phyloP scores from a whole-genome alignment of 1,284 basidiomycete species.

The Moesziomyces globuligerus region DNA sequence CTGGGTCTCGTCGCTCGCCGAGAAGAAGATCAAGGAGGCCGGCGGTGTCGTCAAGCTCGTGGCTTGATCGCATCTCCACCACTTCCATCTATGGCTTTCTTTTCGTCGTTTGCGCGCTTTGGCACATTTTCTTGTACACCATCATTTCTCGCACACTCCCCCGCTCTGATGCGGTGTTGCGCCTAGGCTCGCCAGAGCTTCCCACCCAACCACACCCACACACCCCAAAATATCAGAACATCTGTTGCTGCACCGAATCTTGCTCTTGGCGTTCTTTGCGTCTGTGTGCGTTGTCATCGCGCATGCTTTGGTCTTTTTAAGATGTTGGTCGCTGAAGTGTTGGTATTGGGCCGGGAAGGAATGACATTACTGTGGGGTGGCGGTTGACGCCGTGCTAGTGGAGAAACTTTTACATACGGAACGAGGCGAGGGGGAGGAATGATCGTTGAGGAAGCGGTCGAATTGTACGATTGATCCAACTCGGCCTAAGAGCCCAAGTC shows the following conservation, averaged over 20 bases:
- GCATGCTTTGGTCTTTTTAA: too few species aligned
- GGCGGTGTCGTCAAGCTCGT: slow-evolving; percentile 67
- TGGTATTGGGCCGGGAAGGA: too few species aligned
- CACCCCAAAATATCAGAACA: slow-evolving; percentile 45
- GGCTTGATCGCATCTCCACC: slow-evolving; percentile 18
- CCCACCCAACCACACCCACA: slow-evolving; percentile 10
- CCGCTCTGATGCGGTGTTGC: not conserved
- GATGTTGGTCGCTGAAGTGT: too few species aligned
- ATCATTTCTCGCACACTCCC: slow-evolving; percentile 8
- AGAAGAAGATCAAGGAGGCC: slow-evolving; percentile 68
- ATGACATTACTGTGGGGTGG: too few species aligned
- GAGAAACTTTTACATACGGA: too few species aligned
- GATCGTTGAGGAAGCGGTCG: too few species aligned
- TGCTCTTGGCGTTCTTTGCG: too few species aligned
- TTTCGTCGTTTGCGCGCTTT: not conserved
- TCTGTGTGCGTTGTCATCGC: too few species aligned
- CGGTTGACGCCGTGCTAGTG: too few species aligned
- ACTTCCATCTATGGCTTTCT: slow-evolving; percentile 1
- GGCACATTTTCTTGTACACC: slow-evolving; percentile 15
- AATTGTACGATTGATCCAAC: too few species aligned
- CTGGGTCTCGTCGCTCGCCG: slow-evolving; percentile 65
- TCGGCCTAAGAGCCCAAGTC: too few species aligned
- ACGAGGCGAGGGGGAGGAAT: too few species aligned
- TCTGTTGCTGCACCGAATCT: slow-evolving; percentile 36
- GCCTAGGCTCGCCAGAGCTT: not conserved